Base-by-base conservation (phyloP, 176 grass and related monocot species). In the Aegilops bicornis region DNA sequence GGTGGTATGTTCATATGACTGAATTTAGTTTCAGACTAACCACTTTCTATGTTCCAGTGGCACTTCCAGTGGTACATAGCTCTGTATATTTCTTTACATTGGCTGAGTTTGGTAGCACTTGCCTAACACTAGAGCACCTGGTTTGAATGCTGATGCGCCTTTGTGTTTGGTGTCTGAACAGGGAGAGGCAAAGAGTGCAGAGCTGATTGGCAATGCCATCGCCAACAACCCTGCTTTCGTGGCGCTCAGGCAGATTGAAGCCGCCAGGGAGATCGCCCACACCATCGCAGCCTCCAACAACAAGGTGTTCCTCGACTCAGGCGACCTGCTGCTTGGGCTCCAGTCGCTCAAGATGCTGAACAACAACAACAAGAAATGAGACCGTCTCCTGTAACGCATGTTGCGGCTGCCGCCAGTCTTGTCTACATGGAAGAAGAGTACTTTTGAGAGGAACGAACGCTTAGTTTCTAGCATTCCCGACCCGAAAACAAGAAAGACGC, bases 131-230 rank as follows among this genome's bases (percentile, higher is more conserved):
- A 73, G 40, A 50, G 10, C 62, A 67, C 11, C 58, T 83, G 9
- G 19, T 5, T 14, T 1, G 19, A 8, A 71, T 17, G 69, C 25
- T 76, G 43, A 77, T 59, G 60, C 32, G 5, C 81, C 3, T 36
- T 70, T 40, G 10, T 85, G 14, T 40, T 40, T 40, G 37, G 37
- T 77, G 22, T 82, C 15, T 79, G 69, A 75, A 92, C 89, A 99
- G 97, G 92, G 90, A 79, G 94, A 99, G 77, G 94, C 92, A 22
- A 99, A 99, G 88, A 94, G 94, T 90, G 94, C 94, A 19, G 84
- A 99, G 88, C 87, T 99, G 80, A 94, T 99, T 30, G 97, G 94
- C 15, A 64, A 94, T 59, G 97, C 97, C 27, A 94, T 98, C 20
- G 58, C 91, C 64, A 96, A 85, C 82, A 98, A 94, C 84, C 96